Evolutionary conservation across 805 yeast species (phyloP).

Genomic region (Jamesozyma gamospora): DNA sequence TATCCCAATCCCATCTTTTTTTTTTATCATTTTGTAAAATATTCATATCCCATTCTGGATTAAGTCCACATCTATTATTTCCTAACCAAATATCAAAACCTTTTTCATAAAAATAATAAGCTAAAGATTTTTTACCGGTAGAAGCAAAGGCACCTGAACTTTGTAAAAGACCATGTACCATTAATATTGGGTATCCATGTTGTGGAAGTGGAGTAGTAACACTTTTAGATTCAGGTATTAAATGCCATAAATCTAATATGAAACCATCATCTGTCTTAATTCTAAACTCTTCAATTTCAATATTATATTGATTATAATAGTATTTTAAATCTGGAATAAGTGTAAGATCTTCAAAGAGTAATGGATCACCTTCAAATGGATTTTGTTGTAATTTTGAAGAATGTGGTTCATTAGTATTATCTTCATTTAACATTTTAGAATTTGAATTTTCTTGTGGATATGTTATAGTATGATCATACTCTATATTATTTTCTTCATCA

Average conservation of each 20-base stretch:
- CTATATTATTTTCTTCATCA: conserved; percentile 21
- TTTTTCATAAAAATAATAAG: conserved; percentile 40
- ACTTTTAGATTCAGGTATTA: conserved; percentile 14
- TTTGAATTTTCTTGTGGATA: conserved; percentile 3
- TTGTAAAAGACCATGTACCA: conserved; percentile 81
- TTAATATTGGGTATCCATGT: conserved; percentile 50
- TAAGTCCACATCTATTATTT: conserved; percentile 80
- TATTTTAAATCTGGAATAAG: conserved; percentile 50
- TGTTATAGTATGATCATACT: conserved; percentile 24
- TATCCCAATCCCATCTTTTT: conserved; percentile 87
- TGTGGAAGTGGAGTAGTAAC: conserved; percentile 8
- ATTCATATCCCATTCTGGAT: conserved; percentile 47
- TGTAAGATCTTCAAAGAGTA: conserved; percentile 21
- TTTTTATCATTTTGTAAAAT: conserved; percentile 19
- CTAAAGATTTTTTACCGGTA: conserved; percentile 71
- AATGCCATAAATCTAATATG: conserved; percentile 51
- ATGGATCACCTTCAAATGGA: conserved; percentile 19
- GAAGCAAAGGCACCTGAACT: conserved; percentile 80
- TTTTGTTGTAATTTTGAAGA: conserved; percentile 8
- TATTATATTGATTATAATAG: conserved; percentile 53
- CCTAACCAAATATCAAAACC: conserved; percentile 91
- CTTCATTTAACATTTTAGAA: not conserved
- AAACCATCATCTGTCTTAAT: conserved; percentile 76
- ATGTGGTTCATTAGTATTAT: no score
- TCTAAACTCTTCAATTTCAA: conserved; percentile 48